Percentiles rank a stretch among this genome's conserved stretches.
Conservation (phyloP, 352 stramenopile species). For the Globisporangium perplexum region DNA sequence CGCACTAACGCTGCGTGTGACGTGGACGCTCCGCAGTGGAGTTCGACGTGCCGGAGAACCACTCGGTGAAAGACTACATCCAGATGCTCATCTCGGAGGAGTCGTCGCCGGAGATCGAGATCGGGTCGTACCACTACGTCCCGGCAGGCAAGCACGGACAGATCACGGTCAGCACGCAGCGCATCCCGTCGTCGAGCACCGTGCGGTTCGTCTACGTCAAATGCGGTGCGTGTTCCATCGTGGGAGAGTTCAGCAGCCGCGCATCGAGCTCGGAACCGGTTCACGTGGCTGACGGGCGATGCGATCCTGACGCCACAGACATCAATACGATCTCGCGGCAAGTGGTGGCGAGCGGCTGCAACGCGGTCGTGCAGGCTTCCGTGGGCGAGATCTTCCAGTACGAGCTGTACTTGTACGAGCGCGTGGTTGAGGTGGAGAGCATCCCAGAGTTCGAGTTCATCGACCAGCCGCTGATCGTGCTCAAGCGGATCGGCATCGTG, state of each 20-base stretch:
- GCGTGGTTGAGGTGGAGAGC: constrained; percentile 84
- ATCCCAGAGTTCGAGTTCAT: constrained; percentile 85
- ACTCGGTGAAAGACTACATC: constrained; percentile 85
- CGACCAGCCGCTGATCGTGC: constrained; percentile 77
- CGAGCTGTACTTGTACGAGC: constrained; percentile 83
- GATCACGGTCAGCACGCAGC: constrained; percentile 74
- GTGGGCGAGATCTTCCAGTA: constrained; percentile 88
- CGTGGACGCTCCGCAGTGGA: constrained; percentile 37
- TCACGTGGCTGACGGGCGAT: not conserved
- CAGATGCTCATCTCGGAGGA: constrained; percentile 76
- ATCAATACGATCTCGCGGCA: constrained; percentile 82
- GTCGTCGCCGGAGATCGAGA: constrained; percentile 66
- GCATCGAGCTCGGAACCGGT: not conserved
- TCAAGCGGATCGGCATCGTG: constrained; percentile 83
- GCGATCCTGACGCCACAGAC: constrained; percentile 31
- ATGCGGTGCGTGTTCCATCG: constrained; percentile 27
- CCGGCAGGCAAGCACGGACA: constrained; percentile 54
- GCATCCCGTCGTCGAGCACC: constrained; percentile 53
- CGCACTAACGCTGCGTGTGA: not conserved
- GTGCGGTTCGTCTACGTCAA: constrained; percentile 86
- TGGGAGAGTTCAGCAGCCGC: not conserved
- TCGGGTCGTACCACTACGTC: constrained; percentile 73
- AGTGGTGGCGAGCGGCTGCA: constrained; percentile 83
- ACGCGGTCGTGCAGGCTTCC: constrained; percentile 74
- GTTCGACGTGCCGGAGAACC: constrained; percentile 68